Base-by-base conservation (phyloP, 2,329 filamentous ascomycete genomes). In the Claviceps quebecensis region DNA sequence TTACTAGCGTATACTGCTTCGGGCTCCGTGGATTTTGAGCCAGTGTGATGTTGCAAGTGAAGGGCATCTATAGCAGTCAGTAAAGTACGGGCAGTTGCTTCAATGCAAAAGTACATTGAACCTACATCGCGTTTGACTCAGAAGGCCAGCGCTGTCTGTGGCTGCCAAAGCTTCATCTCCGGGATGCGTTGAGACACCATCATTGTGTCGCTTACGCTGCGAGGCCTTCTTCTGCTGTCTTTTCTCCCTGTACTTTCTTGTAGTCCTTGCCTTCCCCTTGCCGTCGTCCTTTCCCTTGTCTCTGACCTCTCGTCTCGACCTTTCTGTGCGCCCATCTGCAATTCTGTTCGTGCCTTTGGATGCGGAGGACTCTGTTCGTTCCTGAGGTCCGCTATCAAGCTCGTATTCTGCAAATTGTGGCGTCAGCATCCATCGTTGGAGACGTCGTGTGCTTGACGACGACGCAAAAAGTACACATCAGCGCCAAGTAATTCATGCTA, bases 341-440 rank as follows among this genome's bases (percentile, higher is more conserved):
- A 51, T 45, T 43, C 23, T 43, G 8, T 50, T 48, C 16, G 45
- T 45, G 45, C n/a, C 37, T 23, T 48, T 53, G 26, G 40, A 48
- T 17, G 48, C 48, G 6, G 45, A 51, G 13, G 22, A 23, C 23
- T 16, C 36, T 19, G 40, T 22, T 37, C 16, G 29, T 38, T 51
- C 34, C 41, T 47, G 43, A 17, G 41, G 37, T n/a, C 44, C 37
- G 16, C 44, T 51, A 22, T 41, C 13, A 11, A 51, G 44, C 40
- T 39, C 49, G 49, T 51, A 51, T 38, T 46, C 49, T 51, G n/a
- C 14, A 26, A 13, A 14, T 8, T 23, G 23, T 2, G 9, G 9
- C n/a, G 48, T 45, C 14, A 45, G 19, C 29, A 45, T 14, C 14
- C 23, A 6, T 34, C 4, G 9, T 8, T 14, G 13, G 13, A 9